Base-by-base conservation (phyloP, 345 rosid species). In the Limnanthes douglasii region DNA sequence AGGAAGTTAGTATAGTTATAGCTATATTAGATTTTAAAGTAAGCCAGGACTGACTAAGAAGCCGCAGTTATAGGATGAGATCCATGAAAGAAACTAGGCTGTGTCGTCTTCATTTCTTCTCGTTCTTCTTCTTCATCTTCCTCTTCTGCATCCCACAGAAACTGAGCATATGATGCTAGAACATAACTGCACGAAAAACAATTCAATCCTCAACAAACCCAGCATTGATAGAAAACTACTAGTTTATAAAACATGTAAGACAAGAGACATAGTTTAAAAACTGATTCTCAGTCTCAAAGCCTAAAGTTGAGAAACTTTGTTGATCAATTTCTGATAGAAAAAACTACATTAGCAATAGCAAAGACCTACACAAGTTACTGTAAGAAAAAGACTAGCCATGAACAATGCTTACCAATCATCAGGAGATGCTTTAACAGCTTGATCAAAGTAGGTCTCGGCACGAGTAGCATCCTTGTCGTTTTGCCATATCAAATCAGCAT, bases 61-160 rank as follows among this genome's bases (percentile, higher is more conserved):
- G 83, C 65, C 36, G 94, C 85, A 34, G 90, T 61, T 29, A 69
- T 6, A 10, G 75, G 46, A 28, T 67, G 35, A 15, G 46, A 43
- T 52, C 70, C 90, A 3, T 40, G 38, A 33, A 69, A 54, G 43
- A 58, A 54, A 45, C 41, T 43, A 32, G 47, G 47, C 1, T 31
- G 43, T 8, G 64, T 14, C 21, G 53, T 19, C 26, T 34, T 36
- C 60, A 40, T 31, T n/a, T 37, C 64, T 24, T 53, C 19, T n/a
- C 18, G 56, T 5, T 48, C 70, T 11, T 50, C 73, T 1, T 55
- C 72, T 15, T 62, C 83, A 1, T 69, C 86, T 3, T 70, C 88
- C 16, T 80, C 94, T 30, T 78, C 90, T 17, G 86, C 60, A 15
- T 88, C 93, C 95, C 95, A 88, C 7, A 88, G 84, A 51, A 83